These are phyloP conservation scores for Zymoseptoria crescenta DNA, from an alignment of 2,329 filamentous ascomycete genomes.

Conservation along the genomic window DNA sequence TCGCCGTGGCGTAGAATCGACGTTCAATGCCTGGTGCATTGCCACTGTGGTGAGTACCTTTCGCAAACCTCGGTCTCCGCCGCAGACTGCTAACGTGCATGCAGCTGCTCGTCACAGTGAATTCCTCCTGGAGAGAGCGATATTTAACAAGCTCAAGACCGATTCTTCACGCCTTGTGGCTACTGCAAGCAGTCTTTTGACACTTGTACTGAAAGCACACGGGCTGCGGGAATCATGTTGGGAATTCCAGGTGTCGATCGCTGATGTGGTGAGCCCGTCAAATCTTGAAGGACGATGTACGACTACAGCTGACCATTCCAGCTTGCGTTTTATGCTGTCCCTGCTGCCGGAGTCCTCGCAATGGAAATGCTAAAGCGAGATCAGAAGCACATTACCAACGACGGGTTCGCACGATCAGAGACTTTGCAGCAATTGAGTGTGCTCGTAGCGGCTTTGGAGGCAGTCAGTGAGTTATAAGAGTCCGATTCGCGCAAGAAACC, in stretches of 20 bases:
- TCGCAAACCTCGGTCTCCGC: not conserved
- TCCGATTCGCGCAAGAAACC: not conserved
- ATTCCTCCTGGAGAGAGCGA: slow-evolving; percentile 16
- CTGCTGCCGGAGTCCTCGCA: slow-evolving; percentile 14
- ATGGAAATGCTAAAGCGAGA: slow-evolving; percentile 15
- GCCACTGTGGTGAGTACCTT: slow-evolving; percentile 3
- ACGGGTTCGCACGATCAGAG: slow-evolving; percentile 12
- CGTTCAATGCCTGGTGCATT: slow-evolving; percentile 8
- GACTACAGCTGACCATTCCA: not conserved
- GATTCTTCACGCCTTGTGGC: slow-evolving; percentile 9
- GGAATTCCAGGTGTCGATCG: slow-evolving; percentile 13
- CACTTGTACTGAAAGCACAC: slow-evolving; percentile 10
- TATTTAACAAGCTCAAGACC: slow-evolving; percentile 8
- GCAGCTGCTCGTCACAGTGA: slow-evolving; percentile 5
- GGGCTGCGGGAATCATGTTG: slow-evolving; percentile 8
- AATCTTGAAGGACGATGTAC: too few relatives aligned
- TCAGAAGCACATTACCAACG: slow-evolving; percentile 6
- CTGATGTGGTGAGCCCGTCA: slow-evolving; percentile 7
- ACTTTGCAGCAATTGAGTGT: slow-evolving; percentile 15
- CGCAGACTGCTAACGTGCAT: not conserved
- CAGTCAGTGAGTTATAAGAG: not conserved
- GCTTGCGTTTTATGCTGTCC: slow-evolving; percentile 14
- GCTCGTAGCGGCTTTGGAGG: slow-evolving; percentile 10
- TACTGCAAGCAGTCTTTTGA: slow-evolving; percentile 8
- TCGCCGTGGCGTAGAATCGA: slow-evolving; percentile 11